Percentiles rank a stretch among this genome's conserved stretches.
Evolutionary conservation across 108 stramenopile genomes (phyloP).

Genomic region (Skeletonema costatum): DNA sequence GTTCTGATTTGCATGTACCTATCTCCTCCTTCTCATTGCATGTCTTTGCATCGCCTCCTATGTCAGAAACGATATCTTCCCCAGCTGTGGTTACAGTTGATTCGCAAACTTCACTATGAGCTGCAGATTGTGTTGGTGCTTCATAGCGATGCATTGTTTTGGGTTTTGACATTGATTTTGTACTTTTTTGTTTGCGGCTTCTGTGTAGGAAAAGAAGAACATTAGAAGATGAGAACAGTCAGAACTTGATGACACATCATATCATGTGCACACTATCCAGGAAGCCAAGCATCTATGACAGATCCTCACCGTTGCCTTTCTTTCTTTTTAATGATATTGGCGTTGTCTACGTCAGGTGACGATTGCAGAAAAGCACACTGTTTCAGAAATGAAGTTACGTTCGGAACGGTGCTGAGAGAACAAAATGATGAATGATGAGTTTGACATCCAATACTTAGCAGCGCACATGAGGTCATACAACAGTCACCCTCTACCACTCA

Average conservation of each 20-base stretch:
- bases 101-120: not conserved
- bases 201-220: not conserved
- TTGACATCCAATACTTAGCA: not conserved
- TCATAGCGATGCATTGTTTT: not conserved
- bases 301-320: not conserved
- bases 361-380: slow-evolving; percentile 2
- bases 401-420: not conserved
- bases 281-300: not conserved
- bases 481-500: not conserved
- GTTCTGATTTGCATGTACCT: not conserved
- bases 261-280: not conserved
- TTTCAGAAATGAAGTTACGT: not conserved
- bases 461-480: not conserved
- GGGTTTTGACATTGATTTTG: not conserved
- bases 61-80: not conserved
- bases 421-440: not conserved
- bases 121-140: not conserved
- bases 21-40: not conserved
- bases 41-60: not conserved
- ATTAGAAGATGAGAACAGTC: not conserved
- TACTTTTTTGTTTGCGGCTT: not conserved
- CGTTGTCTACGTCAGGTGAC: not conserved
- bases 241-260: not conserved
- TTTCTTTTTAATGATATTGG: not conserved
- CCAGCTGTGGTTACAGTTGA: not conserved